Conservation (phyloP, 768 basidiomycete species). For the Tulasnella sp. region DNA sequence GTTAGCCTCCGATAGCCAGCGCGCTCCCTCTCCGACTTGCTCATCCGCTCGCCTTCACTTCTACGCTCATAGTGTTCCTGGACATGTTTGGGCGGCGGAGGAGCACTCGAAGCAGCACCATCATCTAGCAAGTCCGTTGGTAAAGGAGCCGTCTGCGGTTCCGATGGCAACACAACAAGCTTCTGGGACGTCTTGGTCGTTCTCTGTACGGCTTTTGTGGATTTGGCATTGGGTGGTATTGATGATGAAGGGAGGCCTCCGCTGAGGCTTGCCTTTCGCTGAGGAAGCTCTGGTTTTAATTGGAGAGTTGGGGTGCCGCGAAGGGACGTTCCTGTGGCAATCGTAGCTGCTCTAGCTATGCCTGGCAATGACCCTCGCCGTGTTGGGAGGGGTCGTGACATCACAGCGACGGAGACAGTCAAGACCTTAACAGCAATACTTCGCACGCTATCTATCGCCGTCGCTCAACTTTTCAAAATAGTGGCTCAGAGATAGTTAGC, state of each 20-base stretch:
- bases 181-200: conserved; percentile 88
- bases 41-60: conserved; percentile 81
- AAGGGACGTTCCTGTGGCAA: background rate
- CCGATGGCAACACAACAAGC: conserved; percentile 81
- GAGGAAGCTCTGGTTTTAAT: background rate
- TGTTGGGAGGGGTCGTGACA: no score
- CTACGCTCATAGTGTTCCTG: conserved; percentile 61
- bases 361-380: background rate
- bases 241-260: background rate
- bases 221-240: background rate
- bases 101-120: conserved; percentile 26
- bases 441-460: no score
- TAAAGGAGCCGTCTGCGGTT: conserved; percentile 70
- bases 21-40: conserved; percentile 68
- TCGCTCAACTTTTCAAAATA: no score
- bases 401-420: no score
- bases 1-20: conserved; percentile 76
- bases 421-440: no score
- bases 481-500: no score
- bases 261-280: background rate
- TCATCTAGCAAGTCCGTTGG: conserved; percentile 43
- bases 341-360: background rate
- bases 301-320: background rate
- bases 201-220: conserved; percentile 35
- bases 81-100: conserved; percentile 32